Evolutionary conservation across 2,329 filamentous ascomycete genomes (phyloP).

Genomic region (Penicillium sp.): DNA sequence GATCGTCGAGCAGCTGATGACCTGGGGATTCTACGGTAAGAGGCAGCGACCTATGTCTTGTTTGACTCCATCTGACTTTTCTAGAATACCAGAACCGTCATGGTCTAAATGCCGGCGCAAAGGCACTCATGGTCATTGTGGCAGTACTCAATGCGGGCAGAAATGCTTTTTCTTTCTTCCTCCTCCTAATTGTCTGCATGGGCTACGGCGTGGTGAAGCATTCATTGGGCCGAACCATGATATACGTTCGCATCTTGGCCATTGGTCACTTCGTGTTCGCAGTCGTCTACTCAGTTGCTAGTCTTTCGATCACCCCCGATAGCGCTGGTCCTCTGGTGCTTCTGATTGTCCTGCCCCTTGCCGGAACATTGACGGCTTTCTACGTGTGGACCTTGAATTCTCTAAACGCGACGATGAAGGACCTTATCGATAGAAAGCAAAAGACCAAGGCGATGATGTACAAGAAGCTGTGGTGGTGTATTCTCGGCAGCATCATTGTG

Average conservation of each 20-base stretch:
- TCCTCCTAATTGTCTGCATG: conserved; percentile 97
- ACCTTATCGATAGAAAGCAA: conserved; percentile 88
- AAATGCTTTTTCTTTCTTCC: conserved; percentile 97
- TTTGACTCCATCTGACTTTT: conserved; percentile 28
- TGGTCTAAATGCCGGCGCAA: conserved; percentile 72
- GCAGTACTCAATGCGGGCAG: conserved; percentile 83
- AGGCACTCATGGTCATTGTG: conserved; percentile 81
- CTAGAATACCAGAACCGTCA: conserved; percentile 84
- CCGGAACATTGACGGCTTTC: conserved; percentile 85
- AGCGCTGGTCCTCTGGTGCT: conserved; percentile 81
- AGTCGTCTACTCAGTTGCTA: conserved; percentile 83
- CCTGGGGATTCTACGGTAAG: conserved; percentile 90
- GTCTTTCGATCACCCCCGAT: conserved; percentile 79
- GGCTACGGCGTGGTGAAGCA: conserved; percentile 97
- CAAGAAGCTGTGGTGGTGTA: conserved; percentile 97
- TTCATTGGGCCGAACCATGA: conserved; percentile 84
- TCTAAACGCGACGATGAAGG: conserved; percentile 87
- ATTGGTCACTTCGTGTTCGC: conserved; percentile 91
- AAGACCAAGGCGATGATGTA: conserved; percentile 92
- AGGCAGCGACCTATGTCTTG: not conserved
- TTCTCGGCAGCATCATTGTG: conserved; percentile 80
- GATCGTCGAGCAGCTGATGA: conserved; percentile 93
- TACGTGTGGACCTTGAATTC: conserved; percentile 99
- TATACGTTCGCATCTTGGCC: conserved; percentile 81
- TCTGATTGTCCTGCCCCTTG: conserved; percentile 83